Evolutionary conservation across 805 yeast genomes (phyloP).

Genomic region (Pichia rugopelliculosa): DNA sequence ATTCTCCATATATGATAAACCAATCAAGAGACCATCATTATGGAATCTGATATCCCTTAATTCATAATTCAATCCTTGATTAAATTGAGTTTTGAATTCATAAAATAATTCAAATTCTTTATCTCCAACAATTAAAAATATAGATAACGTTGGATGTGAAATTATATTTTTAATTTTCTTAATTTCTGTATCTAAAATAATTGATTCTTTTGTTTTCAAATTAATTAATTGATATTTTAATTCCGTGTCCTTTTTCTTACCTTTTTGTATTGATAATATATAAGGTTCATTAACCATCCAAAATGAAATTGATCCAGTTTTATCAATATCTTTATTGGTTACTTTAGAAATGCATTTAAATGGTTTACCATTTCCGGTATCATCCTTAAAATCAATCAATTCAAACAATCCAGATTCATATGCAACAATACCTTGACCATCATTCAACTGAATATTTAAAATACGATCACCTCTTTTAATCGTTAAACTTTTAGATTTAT

Average conservation of each 20-base stretch:
- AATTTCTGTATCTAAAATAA: neutral
- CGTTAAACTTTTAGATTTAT: neutral
- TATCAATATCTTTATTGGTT: neutral
- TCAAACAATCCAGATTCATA: constrained; percentile 7
- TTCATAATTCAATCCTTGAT: neutral
- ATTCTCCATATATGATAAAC: constrained; percentile 4
- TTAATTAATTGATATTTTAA: neutral
- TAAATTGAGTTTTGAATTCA: constrained; percentile 6
- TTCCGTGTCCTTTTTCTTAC: neutral
- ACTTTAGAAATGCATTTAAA: constrained; percentile 3
- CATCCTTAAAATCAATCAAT: neutral
- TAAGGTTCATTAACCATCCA: constrained; percentile 9
- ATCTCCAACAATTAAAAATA: constrained; percentile 1
- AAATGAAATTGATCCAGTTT: neutral
- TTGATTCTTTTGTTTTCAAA: constrained; percentile 6
- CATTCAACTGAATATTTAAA: neutral
- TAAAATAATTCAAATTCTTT: constrained; percentile 7
- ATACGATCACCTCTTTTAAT: neutral
- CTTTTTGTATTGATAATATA: neutral
- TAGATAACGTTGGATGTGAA: constrained; percentile 14
- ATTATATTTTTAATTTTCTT: neutral
- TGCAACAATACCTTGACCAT: neutral
- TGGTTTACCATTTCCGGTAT: neutral
- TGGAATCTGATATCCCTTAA: constrained; percentile 12
- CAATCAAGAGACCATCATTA: constrained; percentile 18